Evolutionary conservation across 2,329 filamentous ascomycete genomes (phyloP), one percentile per base, ranked within the genome.

Genomic region (Diaporthe vexans): DNA sequence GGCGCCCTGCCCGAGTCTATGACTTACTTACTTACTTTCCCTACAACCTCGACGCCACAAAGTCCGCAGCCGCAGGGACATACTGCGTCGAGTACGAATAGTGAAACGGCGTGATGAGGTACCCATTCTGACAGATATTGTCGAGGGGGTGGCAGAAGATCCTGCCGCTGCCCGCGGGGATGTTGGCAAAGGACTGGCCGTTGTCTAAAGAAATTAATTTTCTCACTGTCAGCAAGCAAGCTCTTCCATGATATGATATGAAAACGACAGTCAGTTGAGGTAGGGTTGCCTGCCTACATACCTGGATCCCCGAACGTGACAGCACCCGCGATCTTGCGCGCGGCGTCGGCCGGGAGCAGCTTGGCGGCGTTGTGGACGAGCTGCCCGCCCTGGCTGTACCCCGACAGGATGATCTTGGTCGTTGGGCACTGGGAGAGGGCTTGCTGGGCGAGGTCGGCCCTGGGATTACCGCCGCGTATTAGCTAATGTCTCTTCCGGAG

Each of bases 361-460:
- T 58, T 52, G 37, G 69, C 73, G 8, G 77, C 76, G n/a, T 78
- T 78, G 74, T 78, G 77, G 17, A 78, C 77, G 19, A 78, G 72
- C 52, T 78, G 77, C 4, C 75, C 77, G 13, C 77, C 77, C 72
- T 78, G 77, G 51, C 74, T 76, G 29, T 78, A 85, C 8, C 84
- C 84, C 17, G 82, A 80, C 77, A 85, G 79, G 11, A 85, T 81
- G 37, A 85, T 77, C 61, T 82, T 81, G 4, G 83, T 85, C 21
- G 79, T 74, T 0, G 84, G 84, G 37, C 69, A 74, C 35, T 46
- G 21, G 6, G 40, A 29, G 3, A 59, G 7, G 0, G 73, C 56
- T 15, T 73, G 69, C 61, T 74, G 54, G 54, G 56, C 26, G 8
- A 73, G 61, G 15, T 72, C 13, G 3, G 73, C 73, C 61, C 61